A percentile compares a stretch with the other conserved stretches of the same genome.
phyloP scores from a whole-genome alignment of 2,329 filamentous ascomycete species.

The Ceratocystis destructans region DNA sequence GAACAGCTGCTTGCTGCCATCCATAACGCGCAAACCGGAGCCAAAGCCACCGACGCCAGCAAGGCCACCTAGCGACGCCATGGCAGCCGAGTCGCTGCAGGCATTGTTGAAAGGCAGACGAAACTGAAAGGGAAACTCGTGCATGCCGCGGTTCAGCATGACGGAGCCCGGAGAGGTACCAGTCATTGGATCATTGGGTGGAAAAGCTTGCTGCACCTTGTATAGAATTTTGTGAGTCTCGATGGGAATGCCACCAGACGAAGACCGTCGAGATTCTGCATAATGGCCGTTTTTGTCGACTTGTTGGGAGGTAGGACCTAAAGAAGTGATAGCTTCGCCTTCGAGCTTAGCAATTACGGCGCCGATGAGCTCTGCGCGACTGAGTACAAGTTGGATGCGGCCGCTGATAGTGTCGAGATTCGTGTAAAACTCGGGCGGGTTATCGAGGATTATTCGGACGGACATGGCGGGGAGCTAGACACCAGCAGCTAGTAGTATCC shows the following conservation, averaged over 20 bases:
- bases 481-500: background rate
- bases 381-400: slow-evolving; percentile 41
- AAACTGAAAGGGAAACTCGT: slow-evolving; percentile 67
- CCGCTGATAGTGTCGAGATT: slow-evolving; percentile 64
- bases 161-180: slow-evolving; percentile 35
- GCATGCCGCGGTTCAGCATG: slow-evolving; percentile 52
- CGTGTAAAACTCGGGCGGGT: slow-evolving; percentile 58
- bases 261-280: slow-evolving; percentile 26
- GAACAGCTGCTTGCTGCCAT: slow-evolving; percentile 48
- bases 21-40: slow-evolving; percentile 44
- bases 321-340: slow-evolving; percentile 58
- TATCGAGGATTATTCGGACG: slow-evolving; percentile 52
- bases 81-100: slow-evolving; percentile 42
- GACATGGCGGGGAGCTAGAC: slow-evolving; percentile 37
- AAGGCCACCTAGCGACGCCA: slow-evolving; percentile 41
- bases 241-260: slow-evolving; percentile 28
- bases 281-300: slow-evolving; percentile 9
- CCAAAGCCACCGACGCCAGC: slow-evolving; percentile 40
- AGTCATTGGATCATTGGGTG: slow-evolving; percentile 36
- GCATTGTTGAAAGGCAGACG: slow-evolving; percentile 66
- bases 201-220: slow-evolving; percentile 58
- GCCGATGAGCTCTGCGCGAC: slow-evolving; percentile 54
- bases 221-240: slow-evolving; percentile 65
- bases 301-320: slow-evolving; percentile 34
- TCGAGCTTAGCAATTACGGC: slow-evolving; percentile 73